Base-by-base conservation (phyloP, 768 basidiomycete species). In the Amanita exitialis region DNA sequence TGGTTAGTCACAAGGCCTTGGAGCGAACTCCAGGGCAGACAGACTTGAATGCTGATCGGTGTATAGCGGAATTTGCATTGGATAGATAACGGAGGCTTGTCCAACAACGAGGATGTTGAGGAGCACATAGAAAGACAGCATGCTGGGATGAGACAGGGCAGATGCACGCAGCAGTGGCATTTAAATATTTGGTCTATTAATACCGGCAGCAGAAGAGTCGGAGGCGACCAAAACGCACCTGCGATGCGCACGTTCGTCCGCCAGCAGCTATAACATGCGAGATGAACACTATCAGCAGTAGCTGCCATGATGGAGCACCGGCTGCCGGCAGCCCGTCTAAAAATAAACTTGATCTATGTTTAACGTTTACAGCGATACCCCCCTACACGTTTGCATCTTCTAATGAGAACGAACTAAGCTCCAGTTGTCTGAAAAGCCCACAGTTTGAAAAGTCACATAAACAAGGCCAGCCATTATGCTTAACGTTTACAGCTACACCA, bases 111-210 rank as follows among this genome's bases (percentile, higher is more conserved):
- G 28, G 16, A 50, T 25, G 30, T 4, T 18, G 16, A 47, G 44
- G 10, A 20, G 50, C 37, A 27, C 25, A 47, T 46, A 16, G 45
- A 6, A 28, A 45, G 39, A 46, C 49, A 43, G 21, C 62, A 70
- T 56, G 70, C 69, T 65, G 9, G 32, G 32, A 51, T 59, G 23
- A 53, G 42, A 32, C 68, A 56, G 18, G 64, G 55, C 13, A 27
- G 23, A 21, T 20, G 9, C 25, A 18, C 6, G 13, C 10, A 9
- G 27, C 16, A 15, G 13, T 1, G 23, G 25, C 10, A 28, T 49
- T 49, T 49, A 49, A 49, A 49, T 23, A 27, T 8, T 20, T 18
- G 27, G 12, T 18, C 36, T 39, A 49, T 27, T 38, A 49, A 39
- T 39, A 49, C 16, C 37, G 21, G 23, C 35, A 37, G 30, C 32